Base-by-base conservation (phyloP, 1,284 basidiomycete species). In the Heterobasidion occidentale region DNA sequence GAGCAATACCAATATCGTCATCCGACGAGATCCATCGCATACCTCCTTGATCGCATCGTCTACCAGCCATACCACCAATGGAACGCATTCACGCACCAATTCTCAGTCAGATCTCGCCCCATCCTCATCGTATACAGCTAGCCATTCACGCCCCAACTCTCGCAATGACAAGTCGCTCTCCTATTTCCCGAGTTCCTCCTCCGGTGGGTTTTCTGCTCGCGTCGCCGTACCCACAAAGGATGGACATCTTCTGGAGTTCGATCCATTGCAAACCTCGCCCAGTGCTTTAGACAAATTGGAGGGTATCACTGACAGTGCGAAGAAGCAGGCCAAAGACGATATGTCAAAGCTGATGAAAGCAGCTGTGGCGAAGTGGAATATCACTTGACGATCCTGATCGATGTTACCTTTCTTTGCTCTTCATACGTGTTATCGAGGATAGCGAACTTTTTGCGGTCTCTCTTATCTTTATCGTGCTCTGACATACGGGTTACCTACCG, bases 221-320 rank as follows among this genome's bases (percentile, higher is more conserved):
- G 82, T 90, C 6, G 80, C 85, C 1, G 83, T 90, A 15, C 83
- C 86, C 4, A 90, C 85, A 0, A 80, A 78, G 54, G 86, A 89
- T 62, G 89, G 88, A 0, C 84, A 86, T 62, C 66, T 88, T 11
- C 74, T 92, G n/a, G 86, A 89, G 68, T 89, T 92, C 62, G 85
- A 91, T 62, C 87, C 89, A 6, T 70, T 90, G 48, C 75, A 77
- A 53, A 86, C 88, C 1, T 85, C 85, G 0, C 86, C 87, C 0
- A 74, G 77, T 2, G 75, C 84, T 47, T 71, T 91, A 42, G 87
- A 90, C 62, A 81, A 79, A 47, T 72, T 91, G 11, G 83, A 88
- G 57, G 88, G 87, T 3, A 87, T 91, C 57, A 81, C 86, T 1
- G 81, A 85, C 56, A 87, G 84, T 62, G 87, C 89, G 42, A 91